A percentile compares a stretch with the other conserved stretches of the same genome.
phyloP scores from a whole-genome alignment of 768 basidiomycete species.

The Lactarius evosmus region DNA sequence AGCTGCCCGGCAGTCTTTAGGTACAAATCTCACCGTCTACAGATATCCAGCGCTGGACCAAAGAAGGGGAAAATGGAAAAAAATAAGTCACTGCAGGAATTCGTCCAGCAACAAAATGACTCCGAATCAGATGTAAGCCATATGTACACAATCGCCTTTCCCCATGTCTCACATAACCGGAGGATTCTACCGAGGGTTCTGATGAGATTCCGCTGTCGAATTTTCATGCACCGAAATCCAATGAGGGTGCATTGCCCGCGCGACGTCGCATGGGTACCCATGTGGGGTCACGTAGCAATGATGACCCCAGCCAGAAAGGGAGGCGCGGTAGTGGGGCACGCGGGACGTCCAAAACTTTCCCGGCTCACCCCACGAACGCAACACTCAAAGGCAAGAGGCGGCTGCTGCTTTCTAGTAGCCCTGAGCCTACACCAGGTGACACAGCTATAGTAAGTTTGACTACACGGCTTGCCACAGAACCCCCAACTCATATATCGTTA shows the following conservation, averaged over 20 bases:
- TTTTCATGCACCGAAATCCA: not conserved
- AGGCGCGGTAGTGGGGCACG: not conserved
- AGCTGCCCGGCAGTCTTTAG: not conserved
- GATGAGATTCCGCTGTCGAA: constrained; percentile 19
- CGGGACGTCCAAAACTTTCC: not conserved
- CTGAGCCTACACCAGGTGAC: not conserved
- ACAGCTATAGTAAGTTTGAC: constrained; percentile 5
- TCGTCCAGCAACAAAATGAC: constrained; percentile 18
- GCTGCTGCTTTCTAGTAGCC: constrained; percentile 12
- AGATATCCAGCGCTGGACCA: constrained; percentile 12
- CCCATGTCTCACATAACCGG: constrained; percentile 9
- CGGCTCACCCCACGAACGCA: not conserved
- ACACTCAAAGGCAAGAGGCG: constrained; percentile 5
- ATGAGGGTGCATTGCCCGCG: not conserved
- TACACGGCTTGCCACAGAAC: not conserved
- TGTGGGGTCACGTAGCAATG: not conserved
- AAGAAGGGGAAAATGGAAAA: constrained; percentile 17
- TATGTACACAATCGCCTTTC: not conserved
- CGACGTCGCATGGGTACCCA: not conserved
- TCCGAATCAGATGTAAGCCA: constrained; percentile 23
- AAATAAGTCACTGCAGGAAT: constrained; percentile 29
- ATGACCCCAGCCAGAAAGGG: not conserved
- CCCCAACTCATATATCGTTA: not conserved
- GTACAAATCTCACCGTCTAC: not conserved
- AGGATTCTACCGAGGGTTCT: constrained; percentile 17